Percentiles rank a stretch among this genome's conserved stretches.
Conservation (phyloP, 2,329 filamentous ascomycete species). For the Alternaria atra region DNA sequence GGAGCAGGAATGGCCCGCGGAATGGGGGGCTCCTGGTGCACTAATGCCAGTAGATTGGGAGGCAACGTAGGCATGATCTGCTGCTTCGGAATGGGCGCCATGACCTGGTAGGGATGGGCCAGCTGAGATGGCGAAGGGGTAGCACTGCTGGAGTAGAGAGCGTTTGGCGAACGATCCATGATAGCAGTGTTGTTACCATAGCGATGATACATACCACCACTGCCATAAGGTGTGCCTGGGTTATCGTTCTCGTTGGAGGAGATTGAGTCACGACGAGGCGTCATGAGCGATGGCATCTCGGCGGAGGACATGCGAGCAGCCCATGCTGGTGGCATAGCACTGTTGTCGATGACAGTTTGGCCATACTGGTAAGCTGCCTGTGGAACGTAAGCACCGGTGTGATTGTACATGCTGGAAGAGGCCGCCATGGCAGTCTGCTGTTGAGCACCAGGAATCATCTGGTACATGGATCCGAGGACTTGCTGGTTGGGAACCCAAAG, state of each 20-base stretch:
- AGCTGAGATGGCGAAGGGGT: conserved; percentile 62
- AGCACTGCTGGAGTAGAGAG: conserved; percentile 57
- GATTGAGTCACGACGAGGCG: conserved; percentile 61
- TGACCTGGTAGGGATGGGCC: conserved; percentile 54
- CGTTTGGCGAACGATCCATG: conserved; percentile 60
- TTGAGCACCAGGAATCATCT: conserved; percentile 45
- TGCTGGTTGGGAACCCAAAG: conserved; percentile 51
- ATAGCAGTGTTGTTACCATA: conserved; percentile 57
- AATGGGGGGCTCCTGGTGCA: conserved; percentile 78
- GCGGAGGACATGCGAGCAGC: conserved; percentile 56
- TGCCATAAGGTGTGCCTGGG: conserved; percentile 58
- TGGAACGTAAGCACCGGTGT: conserved; percentile 55
- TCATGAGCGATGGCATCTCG: conserved; percentile 61
- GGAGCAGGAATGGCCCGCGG: conserved; percentile 90
- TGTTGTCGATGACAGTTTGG: conserved; percentile 56
- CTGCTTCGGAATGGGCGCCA: conserved; percentile 51
- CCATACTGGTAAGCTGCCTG: conserved; percentile 55
- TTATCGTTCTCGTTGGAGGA: conserved; percentile 63
- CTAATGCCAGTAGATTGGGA: conserved; percentile 56
- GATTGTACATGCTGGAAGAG: conserved; percentile 57
- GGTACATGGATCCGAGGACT: conserved; percentile 46
- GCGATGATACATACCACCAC: conserved; percentile 54
- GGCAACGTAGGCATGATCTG: conserved; percentile 53
- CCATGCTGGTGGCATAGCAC: conserved; percentile 58
- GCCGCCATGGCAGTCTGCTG: conserved; percentile 43